These are phyloP conservation scores for Trichoderma guizhouense DNA, from an alignment of 2,329 filamentous ascomycete genomes.

Conservation along the genomic window DNA sequence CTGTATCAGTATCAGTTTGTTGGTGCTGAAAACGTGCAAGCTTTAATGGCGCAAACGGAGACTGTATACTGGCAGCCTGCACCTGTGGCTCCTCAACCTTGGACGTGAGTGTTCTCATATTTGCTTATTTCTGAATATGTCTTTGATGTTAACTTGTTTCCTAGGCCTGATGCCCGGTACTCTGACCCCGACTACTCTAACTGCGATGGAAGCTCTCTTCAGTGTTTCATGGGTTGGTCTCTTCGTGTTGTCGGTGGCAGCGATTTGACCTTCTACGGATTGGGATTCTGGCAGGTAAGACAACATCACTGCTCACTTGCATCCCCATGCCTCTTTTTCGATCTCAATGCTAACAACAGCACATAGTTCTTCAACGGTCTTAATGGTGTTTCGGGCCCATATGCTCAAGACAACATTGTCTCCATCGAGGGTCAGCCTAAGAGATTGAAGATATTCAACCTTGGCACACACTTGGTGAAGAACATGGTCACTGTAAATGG, in stretches of 20 bases:
- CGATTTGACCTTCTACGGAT: slow-evolving; percentile 14
- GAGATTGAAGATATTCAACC: slow-evolving; percentile 19
- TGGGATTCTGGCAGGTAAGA: slow-evolving; percentile 19
- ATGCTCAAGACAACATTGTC: slow-evolving; percentile 21
- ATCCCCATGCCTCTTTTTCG: no score
- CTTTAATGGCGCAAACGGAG: slow-evolving; percentile 45
- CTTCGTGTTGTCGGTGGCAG: slow-evolving; percentile 16
- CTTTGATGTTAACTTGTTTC: not conserved
- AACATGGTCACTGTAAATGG: slow-evolving; percentile 20
- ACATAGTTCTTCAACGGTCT: slow-evolving; percentile 20
- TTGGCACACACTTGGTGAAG: slow-evolving; percentile 19
- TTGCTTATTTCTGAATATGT: not conserved
- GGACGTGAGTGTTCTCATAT: slow-evolving; percentile 24
- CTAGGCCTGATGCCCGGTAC: slow-evolving; percentile 19
- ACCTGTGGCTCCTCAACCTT: slow-evolving; percentile 38
- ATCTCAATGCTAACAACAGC: not conserved
- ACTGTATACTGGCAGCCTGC: slow-evolving; percentile 40
- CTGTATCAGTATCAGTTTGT: slow-evolving; percentile 53
- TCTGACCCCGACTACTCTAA: slow-evolving; percentile 24
- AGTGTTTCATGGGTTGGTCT: slow-evolving; percentile 19
- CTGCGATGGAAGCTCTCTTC: slow-evolving; percentile 17
- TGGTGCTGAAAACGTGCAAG: slow-evolving; percentile 42
- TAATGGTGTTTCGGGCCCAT: slow-evolving; percentile 15
- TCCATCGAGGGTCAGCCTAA: slow-evolving; percentile 18
- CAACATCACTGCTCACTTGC: not conserved